Conservation (phyloP, 371 early-diverging fungal species). For the Mucor saturninus region DNA sequence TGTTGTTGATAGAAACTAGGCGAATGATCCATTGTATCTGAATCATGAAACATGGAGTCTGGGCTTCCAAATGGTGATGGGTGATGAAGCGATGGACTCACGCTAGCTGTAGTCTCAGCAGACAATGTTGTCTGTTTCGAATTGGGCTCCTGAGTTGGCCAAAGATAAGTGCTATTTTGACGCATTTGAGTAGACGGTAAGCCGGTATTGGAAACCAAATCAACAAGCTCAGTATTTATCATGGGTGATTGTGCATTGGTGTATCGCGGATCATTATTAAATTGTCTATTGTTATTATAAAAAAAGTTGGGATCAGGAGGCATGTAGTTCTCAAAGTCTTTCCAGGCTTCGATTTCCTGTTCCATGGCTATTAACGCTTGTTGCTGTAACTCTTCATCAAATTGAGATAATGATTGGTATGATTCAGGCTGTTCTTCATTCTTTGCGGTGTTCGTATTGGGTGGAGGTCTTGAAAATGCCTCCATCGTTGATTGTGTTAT, state of each 20-base stretch:
- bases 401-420: slow-evolving; percentile 37
- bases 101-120: no score
- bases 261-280: not conserved
- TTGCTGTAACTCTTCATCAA: slow-evolving; percentile 46
- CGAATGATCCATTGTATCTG: not conserved
- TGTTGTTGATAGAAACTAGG: slow-evolving; percentile 2
- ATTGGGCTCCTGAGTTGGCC: not conserved
- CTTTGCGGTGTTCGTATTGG: not conserved
- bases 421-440: slow-evolving; percentile 1
- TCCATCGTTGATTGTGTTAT: slow-evolving; percentile 7
- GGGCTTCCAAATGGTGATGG: slow-evolving; percentile 26
- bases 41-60: slow-evolving; percentile 11
- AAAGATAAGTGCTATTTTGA: not conserved
- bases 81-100: slow-evolving; percentile 4
- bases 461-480: slow-evolving; percentile 9
- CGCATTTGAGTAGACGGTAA: not conserved
- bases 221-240: not conserved
- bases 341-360: slow-evolving; percentile 38
- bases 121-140: not conserved
- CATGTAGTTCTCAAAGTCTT: slow-evolving; percentile 46
- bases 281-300: not conserved
- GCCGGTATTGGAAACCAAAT: not conserved
- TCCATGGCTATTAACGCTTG: slow-evolving; percentile 47
- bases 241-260: not conserved
- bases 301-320: slow-evolving; percentile 17